Evolutionary conservation across 441 rosid genomes (phyloP), one percentile per base, ranked within the genome.

Genomic region (Populus tomentosa): DNA sequence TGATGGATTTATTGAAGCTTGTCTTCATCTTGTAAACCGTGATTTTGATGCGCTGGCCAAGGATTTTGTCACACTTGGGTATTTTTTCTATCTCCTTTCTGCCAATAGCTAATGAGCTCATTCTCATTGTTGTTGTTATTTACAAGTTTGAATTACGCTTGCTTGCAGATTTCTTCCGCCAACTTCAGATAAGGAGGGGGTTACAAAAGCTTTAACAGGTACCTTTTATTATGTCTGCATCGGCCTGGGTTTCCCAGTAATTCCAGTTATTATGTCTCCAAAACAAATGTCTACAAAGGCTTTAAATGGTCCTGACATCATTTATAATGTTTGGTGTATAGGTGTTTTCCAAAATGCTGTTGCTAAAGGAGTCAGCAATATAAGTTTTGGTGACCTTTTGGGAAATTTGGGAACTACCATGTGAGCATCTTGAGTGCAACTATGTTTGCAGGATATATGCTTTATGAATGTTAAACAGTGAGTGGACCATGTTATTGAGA

Each of bases 31-130:
- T 65, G 99, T 95, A 71, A 95, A 95, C 81, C 97, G 97, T 77
- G 97, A 95, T 86, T 95, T 87, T 89, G 90, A 89, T 82, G 91
- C 97, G 10, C 84, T 95, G 80, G 90, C 97, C 76, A 87, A 86
- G 82, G 99, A 95, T 89, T 95, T 95, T 79, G 89, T 95, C 78
- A 92, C 97, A 80, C 93, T 95, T 78, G 98, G 99, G 98, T 93
- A 93, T 67, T 77, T 76, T 71, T 61, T 14, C 83, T 75, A 61
- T 77, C n/a, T 24, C 46, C 66, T 66, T 77, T 38, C 53, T 70
- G 23, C 32, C 30, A 64, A 66, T 67, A 26, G 10, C 74, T 65
- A 24, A 67, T 21, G 23, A 56, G 14, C 7, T 72, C 26, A 33
- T 67, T 68, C 6, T 28, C 16, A 53, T 56, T 65, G 67, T 61